Percentiles rank a stretch among this genome's conserved stretches.
These are phyloP conservation scores for Mycena kentingensis DNA, from an alignment of 768 basidiomycete genomes.

Conservation along the genomic window DNA sequence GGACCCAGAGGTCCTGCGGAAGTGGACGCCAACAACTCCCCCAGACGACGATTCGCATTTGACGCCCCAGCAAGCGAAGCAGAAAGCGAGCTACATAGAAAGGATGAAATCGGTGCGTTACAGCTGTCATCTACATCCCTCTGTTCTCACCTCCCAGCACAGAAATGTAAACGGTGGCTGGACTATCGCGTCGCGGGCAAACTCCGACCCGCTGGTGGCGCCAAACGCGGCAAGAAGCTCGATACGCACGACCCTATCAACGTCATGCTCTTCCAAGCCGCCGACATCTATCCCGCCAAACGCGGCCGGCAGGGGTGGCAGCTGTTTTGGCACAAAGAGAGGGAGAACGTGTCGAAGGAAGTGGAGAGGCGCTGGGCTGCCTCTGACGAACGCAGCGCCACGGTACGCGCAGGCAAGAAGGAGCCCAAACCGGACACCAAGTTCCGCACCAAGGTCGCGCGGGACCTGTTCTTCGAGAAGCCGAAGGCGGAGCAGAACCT, in stretches of 20 bases:
- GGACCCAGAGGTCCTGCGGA: not conserved
- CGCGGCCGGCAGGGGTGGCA: not conserved
- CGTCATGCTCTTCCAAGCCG: not conserved
- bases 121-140: not conserved
- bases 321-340: conserved; percentile 1
- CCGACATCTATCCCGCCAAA: not conserved
- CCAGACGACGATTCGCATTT: not conserved
- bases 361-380: not conserved
- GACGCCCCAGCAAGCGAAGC: not conserved
- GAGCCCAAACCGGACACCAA: not conserved
- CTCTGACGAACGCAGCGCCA: not conserved
- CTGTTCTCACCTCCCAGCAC: not conserved
- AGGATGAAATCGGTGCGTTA: not conserved
- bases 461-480: not conserved
- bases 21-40: not conserved
- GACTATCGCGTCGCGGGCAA: not conserved
- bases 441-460: not conserved
- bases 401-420: not conserved
- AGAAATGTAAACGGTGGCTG: not conserved
- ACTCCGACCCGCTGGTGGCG: not conserved
- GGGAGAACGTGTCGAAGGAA: not conserved
- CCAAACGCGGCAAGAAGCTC: not conserved
- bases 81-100: not conserved
- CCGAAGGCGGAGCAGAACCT: not conserved
- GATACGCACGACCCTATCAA: not conserved